These are phyloP conservation scores for Naegleria fowleri DNA, from an alignment of 208 protist species.

Conservation along the genomic window DNA sequence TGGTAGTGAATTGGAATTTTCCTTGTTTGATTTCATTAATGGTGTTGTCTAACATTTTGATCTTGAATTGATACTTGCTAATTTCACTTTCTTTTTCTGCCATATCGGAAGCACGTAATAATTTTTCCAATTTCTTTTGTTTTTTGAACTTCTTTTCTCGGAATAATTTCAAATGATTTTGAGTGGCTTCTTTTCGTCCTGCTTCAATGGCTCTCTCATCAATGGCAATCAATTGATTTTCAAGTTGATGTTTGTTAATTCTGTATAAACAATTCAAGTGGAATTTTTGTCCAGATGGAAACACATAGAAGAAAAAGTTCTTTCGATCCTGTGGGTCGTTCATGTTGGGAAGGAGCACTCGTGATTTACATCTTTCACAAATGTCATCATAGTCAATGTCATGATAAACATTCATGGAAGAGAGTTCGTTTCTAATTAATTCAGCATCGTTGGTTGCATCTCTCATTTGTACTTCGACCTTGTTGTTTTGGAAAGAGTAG, in stretches of 20 bases:
- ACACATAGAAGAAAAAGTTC: neutral
- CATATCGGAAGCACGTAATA: neutral
- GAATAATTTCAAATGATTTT: neutral
- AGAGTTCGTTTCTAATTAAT: neutral
- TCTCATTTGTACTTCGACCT: neutral
- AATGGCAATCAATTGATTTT: neutral
- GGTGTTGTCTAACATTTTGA: neutral
- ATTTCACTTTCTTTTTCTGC: neutral
- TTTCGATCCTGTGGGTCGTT: neutral
- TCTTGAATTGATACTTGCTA: neutral
- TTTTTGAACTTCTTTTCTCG: neutral
- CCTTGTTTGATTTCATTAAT: neutral
- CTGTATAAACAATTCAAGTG: constrained; percentile 10
- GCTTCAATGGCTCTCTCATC: neutral
- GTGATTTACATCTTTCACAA: constrained; percentile 3
- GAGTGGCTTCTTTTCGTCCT: neutral
- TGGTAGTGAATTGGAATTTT: neutral
- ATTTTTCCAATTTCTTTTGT: neutral
- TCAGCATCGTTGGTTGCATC: constrained; percentile 5
- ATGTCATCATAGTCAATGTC: constrained; percentile 14
- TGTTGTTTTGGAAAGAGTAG: neutral
- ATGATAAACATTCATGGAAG: neutral
- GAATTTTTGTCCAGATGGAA: constrained; percentile 18
- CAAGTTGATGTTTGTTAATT: neutral
- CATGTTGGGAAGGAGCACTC: neutral